Conservation (phyloP, 768 basidiomycete genomes). For the Candolleomyces efflorescens region DNA sequence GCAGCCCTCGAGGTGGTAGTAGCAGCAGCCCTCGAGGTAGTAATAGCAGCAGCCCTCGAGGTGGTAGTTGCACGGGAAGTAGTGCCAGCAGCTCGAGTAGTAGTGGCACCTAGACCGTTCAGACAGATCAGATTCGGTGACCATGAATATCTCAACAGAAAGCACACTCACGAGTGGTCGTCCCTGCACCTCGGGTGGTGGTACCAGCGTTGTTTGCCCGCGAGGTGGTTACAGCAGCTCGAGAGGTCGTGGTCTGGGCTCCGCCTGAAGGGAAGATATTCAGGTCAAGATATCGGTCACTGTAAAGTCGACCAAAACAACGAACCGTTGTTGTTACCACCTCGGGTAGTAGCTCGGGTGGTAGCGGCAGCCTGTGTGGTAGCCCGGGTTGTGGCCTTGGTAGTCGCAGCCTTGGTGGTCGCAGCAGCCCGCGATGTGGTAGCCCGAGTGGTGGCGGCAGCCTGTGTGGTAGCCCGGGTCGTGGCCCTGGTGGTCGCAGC, state of each 20-base stretch:
- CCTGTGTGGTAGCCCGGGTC: not conserved
- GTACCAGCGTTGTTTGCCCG: not conserved
- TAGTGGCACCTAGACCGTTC: too few species aligned
- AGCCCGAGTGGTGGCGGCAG: not conserved
- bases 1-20: not conserved
- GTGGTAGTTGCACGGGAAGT: not conserved
- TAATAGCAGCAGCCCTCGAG: not conserved
- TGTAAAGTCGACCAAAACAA: not conserved
- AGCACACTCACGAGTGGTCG: too few species aligned
- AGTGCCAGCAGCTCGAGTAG: too few species aligned
- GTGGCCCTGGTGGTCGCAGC: not conserved
- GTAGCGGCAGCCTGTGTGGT: not conserved
- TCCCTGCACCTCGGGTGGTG: too few species aligned
- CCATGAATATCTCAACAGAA: too few species aligned
- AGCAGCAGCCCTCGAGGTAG: not conserved
- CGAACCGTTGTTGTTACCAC: not conserved
- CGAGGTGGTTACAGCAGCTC: not conserved
- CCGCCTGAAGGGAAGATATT: not conserved
- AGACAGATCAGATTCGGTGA: too few species aligned
- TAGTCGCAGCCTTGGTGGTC: not conserved
- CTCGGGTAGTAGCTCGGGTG: not conserved
- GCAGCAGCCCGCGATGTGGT: not conserved
- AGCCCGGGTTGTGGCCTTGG: not conserved
- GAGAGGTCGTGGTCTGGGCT: not conserved
- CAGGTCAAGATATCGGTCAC: not conserved